Evolutionary conservation across 1,139 yeast genomes (phyloP).

Genomic region (Sugiyamaella grinbergsii): DNA sequence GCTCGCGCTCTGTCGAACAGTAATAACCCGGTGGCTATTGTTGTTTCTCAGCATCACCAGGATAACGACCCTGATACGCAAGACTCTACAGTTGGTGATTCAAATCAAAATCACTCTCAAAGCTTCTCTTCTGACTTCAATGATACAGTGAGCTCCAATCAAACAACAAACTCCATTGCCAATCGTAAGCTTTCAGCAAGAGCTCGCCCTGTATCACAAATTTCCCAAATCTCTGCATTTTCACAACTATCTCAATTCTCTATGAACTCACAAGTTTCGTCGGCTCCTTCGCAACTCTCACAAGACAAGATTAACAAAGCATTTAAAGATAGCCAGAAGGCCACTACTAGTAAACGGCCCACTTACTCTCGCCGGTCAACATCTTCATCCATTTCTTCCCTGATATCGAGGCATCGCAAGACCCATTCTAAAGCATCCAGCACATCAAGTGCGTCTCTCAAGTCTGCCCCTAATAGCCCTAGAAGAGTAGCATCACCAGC

Average conservation of each 20-base stretch:
- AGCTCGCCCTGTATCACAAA: slow-evolving; percentile 63
- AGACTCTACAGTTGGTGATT: neutral
- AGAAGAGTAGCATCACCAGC: slow-evolving; percentile 23
- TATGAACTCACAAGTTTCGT: slow-evolving; percentile 33
- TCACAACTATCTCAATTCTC: slow-evolving; percentile 58
- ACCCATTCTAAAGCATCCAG: slow-evolving; percentile 40
- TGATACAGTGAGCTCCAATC: slow-evolving; percentile 3
- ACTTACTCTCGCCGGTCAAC: slow-evolving; percentile 37
- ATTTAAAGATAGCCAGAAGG: neutral
- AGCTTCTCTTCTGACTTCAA: slow-evolving; percentile 4
- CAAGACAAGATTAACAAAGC: slow-evolving; percentile 24
- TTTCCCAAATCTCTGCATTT: slow-evolving; percentile 62
- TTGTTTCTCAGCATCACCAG: neutral
- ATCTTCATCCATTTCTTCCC: slow-evolving; percentile 41
- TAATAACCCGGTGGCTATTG: neutral
- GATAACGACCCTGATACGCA: neutral
- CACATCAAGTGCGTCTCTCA: slow-evolving; percentile 38
- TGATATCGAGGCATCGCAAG: slow-evolving; percentile 32
- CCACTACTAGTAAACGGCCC: slow-evolving; percentile 26
- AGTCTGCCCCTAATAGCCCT: slow-evolving; percentile 31
- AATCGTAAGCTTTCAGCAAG: neutral
- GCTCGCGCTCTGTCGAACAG: neutral
- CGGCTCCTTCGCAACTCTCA: slow-evolving; percentile 33
- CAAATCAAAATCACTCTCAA: neutral
- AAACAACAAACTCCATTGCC: neutral